Conservation (phyloP, 371 early-diverging fungal species). For the Furculomyces boomerangus region DNA sequence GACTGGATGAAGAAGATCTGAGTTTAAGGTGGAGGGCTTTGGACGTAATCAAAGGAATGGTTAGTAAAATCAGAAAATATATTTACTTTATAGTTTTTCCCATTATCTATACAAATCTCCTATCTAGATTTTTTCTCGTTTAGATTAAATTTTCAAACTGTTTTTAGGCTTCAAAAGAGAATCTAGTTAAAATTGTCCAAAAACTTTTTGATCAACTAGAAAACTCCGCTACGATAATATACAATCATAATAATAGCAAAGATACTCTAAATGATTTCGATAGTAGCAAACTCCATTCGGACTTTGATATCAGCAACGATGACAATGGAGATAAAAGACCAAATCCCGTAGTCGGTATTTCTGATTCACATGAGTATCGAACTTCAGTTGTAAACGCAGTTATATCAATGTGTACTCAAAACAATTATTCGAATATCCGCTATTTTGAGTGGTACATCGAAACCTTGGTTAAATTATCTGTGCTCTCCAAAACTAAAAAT, state of each 20-base stretch:
- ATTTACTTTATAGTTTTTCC: neutral
- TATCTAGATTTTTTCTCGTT: neutral
- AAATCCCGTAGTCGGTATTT: conserved; percentile 5
- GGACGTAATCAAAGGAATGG: conserved; percentile 71
- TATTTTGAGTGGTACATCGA: conserved; percentile 93
- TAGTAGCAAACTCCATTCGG: too few relatives aligned
- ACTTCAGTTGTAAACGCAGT: conserved; percentile 61
- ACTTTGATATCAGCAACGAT: neutral
- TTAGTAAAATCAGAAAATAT: conserved; percentile 13
- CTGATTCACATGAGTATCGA: conserved; percentile 55
- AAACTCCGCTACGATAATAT: conserved; percentile 15
- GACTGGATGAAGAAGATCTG: conserved; percentile 80
- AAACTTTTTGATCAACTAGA: conserved; percentile 56
- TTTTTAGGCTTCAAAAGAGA: conserved; percentile 44
- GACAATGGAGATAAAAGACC: neutral
- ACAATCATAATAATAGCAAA: neutral
- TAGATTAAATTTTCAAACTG: neutral
- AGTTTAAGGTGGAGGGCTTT: conserved; percentile 76
- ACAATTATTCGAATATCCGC: conserved; percentile 63
- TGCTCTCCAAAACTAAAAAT: conserved; percentile 42
- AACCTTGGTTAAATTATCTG: conserved; percentile 53
- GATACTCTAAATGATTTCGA: neutral
- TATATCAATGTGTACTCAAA: conserved; percentile 57
- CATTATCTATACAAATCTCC: neutral
- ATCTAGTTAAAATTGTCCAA: conserved; percentile 61